Evolutionary conservation across 257 asterid genomes (phyloP).

Genomic region (Gardenia jasminoides): DNA sequence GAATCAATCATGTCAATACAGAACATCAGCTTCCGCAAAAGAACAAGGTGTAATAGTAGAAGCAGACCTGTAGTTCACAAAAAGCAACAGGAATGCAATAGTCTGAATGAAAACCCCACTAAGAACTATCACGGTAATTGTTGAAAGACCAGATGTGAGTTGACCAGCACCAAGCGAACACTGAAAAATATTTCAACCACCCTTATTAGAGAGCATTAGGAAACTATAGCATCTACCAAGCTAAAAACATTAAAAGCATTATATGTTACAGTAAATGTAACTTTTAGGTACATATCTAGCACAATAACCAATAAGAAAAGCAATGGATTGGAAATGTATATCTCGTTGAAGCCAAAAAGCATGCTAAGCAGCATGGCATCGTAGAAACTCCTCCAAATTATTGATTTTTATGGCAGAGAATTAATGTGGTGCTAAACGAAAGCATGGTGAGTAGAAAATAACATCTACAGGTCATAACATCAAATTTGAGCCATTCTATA

Average conservation of each 20-base stretch:
- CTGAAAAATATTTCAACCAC: constrained; percentile 38
- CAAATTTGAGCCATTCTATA: not conserved
- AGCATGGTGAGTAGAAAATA: not conserved
- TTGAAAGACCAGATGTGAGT: constrained; percentile 69
- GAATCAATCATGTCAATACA: not conserved
- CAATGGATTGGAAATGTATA: not conserved
- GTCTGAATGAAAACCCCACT: constrained; percentile 79
- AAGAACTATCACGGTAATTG: constrained; percentile 68
- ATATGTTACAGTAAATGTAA: not conserved
- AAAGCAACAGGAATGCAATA: constrained; percentile 68
- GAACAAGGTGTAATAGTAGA: constrained; percentile 16
- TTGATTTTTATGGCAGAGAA: not conserved
- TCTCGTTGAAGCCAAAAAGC: not conserved
- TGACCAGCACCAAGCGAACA: constrained; percentile 80
- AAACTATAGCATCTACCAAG: not conserved
- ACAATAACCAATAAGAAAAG: not conserved
- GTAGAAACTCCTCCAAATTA: not conserved
- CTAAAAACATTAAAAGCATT: not conserved
- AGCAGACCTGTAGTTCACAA: constrained; percentile 65
- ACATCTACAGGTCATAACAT: constrained; percentile 14
- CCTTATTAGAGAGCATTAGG: not conserved
- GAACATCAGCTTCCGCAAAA: constrained; percentile 9
- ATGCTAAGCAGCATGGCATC: not conserved
- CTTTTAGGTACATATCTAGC: not conserved
- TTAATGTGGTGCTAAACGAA: not conserved